Conservation (phyloP, 208 protist species). For the Lotmaria passim region DNA sequence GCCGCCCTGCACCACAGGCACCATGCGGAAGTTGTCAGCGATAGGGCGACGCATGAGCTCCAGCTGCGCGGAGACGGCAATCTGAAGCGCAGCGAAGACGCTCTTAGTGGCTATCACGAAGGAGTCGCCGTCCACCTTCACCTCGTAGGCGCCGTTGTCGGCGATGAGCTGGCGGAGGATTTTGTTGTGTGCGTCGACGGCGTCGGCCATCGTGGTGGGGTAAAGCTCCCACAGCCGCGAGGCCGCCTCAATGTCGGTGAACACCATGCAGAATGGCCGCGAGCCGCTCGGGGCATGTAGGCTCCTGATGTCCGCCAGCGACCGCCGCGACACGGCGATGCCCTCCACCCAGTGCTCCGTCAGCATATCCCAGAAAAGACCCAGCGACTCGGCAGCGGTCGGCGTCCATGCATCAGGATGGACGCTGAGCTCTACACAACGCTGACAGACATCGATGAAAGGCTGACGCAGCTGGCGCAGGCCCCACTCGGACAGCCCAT, state of each 20-base stretch:
- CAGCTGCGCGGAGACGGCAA: slow-evolving; percentile 51
- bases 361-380: slow-evolving; percentile 13
- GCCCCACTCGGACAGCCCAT: neutral
- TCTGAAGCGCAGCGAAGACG: slow-evolving; percentile 39
- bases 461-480: slow-evolving; percentile 14
- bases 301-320: neutral
- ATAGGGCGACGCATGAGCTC: slow-evolving; percentile 28
- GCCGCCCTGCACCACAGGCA: slow-evolving; percentile 18
- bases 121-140: slow-evolving; percentile 61
- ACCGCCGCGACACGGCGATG: neutral
- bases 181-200: slow-evolving; percentile 47
- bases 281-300: slow-evolving; percentile 10
- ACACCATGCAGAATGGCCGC: slow-evolving; percentile 35
- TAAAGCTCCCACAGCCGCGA: slow-evolving; percentile 55
- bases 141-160: slow-evolving; percentile 47
- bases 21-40: slow-evolving; percentile 30
- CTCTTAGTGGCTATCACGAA: slow-evolving; percentile 62
- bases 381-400: slow-evolving; percentile 3
- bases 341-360: neutral
- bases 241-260: slow-evolving; percentile 58
- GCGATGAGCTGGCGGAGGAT: slow-evolving; percentile 50
- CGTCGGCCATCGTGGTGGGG: slow-evolving; percentile 36
- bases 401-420: neutral
- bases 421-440: neutral
- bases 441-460: slow-evolving; percentile 8